Evolutionary conservation across 371 early-diverging fungal genomes (phyloP).

Genomic region (Conidiobolus incongruus): DNA sequence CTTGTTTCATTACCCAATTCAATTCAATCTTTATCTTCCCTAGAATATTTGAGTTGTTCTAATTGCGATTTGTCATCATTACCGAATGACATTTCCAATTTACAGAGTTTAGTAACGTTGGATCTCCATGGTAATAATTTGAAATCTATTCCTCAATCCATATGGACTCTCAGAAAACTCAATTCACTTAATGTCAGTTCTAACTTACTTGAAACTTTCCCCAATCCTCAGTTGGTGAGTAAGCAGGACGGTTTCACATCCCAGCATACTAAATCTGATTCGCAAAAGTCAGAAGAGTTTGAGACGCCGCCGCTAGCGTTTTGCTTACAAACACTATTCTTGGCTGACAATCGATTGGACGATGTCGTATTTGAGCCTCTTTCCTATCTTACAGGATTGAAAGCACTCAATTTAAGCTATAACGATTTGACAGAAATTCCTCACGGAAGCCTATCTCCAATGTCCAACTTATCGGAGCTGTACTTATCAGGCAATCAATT

Average conservation of each 20-base stretch:
- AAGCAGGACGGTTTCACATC: neutral
- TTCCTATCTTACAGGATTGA: slow-evolving; percentile 41
- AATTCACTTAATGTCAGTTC: slow-evolving; percentile 43
- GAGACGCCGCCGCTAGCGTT: slow-evolving; percentile 28
- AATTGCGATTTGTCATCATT: slow-evolving; percentile 38
- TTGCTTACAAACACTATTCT: slow-evolving; percentile 29
- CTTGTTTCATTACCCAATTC: slow-evolving; percentile 38
- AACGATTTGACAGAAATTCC: slow-evolving; percentile 68
- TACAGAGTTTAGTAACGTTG: slow-evolving; percentile 22
- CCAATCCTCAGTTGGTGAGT: slow-evolving; percentile 1
- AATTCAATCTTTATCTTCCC: slow-evolving; percentile 23
- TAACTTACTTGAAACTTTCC: slow-evolving; percentile 44
- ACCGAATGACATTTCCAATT: slow-evolving; percentile 29
- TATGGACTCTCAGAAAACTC: slow-evolving; percentile 64
- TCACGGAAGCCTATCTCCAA: slow-evolving; percentile 16
- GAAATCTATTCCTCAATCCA: slow-evolving; percentile 45
- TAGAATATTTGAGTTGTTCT: slow-evolving; percentile 30
- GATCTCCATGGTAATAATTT: slow-evolving; percentile 51
- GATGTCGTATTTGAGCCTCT: slow-evolving; percentile 62
- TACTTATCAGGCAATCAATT: slow-evolving; percentile 72
- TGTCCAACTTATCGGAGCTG: slow-evolving; percentile 36
- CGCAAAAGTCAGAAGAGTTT: slow-evolving; percentile 6
- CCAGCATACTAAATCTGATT: neutral
- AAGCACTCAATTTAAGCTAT: slow-evolving; percentile 55
- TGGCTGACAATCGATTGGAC: slow-evolving; percentile 68